Base-by-base conservation (phyloP, 73 alveolate genomes). In the Blepharisma stoltei region DNA sequence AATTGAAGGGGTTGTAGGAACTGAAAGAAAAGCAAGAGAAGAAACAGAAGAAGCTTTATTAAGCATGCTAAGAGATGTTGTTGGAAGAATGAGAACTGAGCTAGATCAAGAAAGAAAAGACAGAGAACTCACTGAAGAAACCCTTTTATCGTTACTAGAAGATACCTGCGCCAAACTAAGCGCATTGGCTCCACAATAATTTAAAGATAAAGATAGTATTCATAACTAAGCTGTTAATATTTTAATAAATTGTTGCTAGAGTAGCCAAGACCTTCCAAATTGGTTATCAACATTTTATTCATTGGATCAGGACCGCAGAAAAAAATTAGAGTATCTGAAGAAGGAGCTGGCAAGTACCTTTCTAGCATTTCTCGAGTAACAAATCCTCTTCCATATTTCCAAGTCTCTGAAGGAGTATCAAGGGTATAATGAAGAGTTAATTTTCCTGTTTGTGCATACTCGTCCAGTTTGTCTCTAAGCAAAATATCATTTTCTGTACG, bases 11-110 rank as follows among this genome's bases (percentile, higher is more conserved):
- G 78, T 49, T n/a, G 68, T 90, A 38, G 82, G 55, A 37, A 71
- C 71, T 77, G 97, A 90, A 70, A 90, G 80, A 84, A 84, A 88
- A 78, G 82, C 89, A 1, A 85, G 94, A 78, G 97, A 91, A 55
- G 94, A 91, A 71, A 89, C 97, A 37, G 97, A 91, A 71, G 97
- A 91, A 69, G 95, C 95, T 11, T 67, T 91, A 44, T 76, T 91
- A 14, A 95, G 86, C 71, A 91, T 91, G 97, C 81, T 91, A 25
- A 91, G 86, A 54, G 92, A 89, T 53, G 90, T 91, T 81, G 88
- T 89, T 20, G 82, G 81, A 77, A 88, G 88, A 81, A 91, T 89
- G 21, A 91, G 88, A 77, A 80, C 53, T 14, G 97, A 91, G 60
- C 83, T 90, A 11, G 95, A 91, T 77, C 77, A 45, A 65, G 97